Conservation (phyloP, 2,329 filamentous ascomycete genomes). For the Alternaria infectoria region DNA sequence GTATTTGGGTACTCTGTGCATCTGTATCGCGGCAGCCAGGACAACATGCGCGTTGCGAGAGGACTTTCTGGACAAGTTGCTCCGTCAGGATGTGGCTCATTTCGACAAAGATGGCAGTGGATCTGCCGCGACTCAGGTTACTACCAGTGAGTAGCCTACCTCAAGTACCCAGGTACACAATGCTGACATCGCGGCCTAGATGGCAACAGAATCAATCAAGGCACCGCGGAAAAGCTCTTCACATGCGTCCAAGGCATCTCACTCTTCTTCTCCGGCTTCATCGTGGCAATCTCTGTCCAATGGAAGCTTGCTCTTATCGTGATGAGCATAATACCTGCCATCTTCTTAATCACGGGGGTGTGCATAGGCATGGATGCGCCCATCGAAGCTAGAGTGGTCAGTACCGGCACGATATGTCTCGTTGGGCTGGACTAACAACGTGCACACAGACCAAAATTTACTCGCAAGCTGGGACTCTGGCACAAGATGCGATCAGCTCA, state of each 20-base stretch:
- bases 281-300: constrained; percentile 87
- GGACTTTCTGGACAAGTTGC: constrained; percentile 66
- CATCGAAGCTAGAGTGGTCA: constrained; percentile 20
- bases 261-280: constrained; percentile 78
- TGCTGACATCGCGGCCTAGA: constrained; percentile 1
- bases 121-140: constrained; percentile 22
- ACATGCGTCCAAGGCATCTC: constrained; percentile 49
- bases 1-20: constrained; percentile 74
- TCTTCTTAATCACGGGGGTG: constrained; percentile 19
- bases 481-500: not conserved
- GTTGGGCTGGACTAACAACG: not conserved
- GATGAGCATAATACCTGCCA: constrained; percentile 54
- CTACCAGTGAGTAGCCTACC: constrained; percentile 4
- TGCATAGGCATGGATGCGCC: constrained; percentile 15
- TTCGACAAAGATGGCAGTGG: constrained; percentile 26
- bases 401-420: constrained; percentile 1
- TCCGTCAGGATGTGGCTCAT: constrained; percentile 40
- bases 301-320: constrained; percentile 89
- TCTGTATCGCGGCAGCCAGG: constrained; percentile 69
- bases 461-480: constrained; percentile 6
- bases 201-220: constrained; percentile 21
- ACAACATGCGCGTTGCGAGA: constrained; percentile 48
- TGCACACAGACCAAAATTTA: constrained; percentile 5
- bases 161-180: not conserved
- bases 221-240: constrained; percentile 41